Conservation (phyloP, 495 filamentous ascomycete genomes). For the Talaromyces thailandensis region DNA sequence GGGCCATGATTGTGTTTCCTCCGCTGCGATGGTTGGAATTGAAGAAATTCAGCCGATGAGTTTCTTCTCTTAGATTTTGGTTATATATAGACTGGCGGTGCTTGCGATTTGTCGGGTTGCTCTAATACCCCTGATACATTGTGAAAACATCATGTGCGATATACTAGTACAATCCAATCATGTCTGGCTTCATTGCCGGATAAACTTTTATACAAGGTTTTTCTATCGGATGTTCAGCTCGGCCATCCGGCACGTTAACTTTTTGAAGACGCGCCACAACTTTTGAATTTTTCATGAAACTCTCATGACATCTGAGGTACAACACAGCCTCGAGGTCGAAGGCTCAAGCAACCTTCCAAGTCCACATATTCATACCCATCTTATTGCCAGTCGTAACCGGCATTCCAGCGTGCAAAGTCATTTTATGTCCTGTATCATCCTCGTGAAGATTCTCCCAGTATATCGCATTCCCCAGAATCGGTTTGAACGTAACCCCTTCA, state of each 20-base stretch:
- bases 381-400: constrained; percentile 60
- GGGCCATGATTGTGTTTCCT: constrained; percentile 35
- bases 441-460: constrained; percentile 66
- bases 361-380: constrained; percentile 81
- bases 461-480: constrained; percentile 60
- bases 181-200: background rate
- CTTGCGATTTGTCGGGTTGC: background rate
- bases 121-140: background rate
- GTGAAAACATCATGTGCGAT: background rate
- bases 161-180: background rate
- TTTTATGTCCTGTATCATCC: constrained; percentile 53
- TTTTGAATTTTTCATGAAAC: background rate
- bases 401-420: constrained; percentile 62
- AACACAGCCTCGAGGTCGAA: background rate
- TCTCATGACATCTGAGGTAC: background rate
- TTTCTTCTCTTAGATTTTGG: background rate
- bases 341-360: constrained; percentile 8
- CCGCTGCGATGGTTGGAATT: constrained; percentile 39
- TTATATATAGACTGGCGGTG: background rate
- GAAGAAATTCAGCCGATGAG: constrained; percentile 17
- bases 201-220: background rate
- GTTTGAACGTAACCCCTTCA: constrained; percentile 11
- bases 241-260: background rate
- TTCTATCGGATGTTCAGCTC: too few relatives aligned
- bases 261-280: background rate